These are phyloP conservation scores for Xylaria sp. DNA, from an alignment of 2,329 filamentous ascomycete species.

Conservation along the genomic window DNA sequence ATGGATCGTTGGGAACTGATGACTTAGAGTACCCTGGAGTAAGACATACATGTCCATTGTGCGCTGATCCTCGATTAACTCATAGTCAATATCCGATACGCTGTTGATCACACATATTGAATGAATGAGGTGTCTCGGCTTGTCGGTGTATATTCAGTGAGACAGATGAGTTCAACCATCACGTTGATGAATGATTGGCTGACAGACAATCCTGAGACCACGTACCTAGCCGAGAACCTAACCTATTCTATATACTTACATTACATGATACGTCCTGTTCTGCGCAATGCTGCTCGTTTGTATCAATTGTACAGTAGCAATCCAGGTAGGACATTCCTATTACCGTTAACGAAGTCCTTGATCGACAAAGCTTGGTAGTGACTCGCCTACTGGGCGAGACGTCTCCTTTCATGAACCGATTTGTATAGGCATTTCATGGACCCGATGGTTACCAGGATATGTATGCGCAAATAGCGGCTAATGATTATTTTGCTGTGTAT, in stretches of 20 bases:
- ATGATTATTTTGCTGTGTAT: conserved; percentile 7
- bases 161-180: conserved; percentile 14
- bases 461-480: conserved; percentile 19
- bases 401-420: conserved; percentile 28
- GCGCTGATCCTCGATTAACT: not conserved
- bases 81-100: not conserved
- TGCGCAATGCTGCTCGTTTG: not conserved
- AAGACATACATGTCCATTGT: not conserved
- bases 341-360: conserved; percentile 2
- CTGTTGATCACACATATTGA: not conserved
- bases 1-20: not conserved
- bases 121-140: conserved; percentile 9
- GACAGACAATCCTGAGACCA: conserved; percentile 30
- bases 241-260: conserved; percentile 15
- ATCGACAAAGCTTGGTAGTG: conserved; percentile 15
- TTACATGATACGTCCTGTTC: not conserved
- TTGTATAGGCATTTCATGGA: conserved; percentile 5
- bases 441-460: not conserved
- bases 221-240: conserved; percentile 28
- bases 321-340: not conserved
- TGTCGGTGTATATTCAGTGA: not conserved
- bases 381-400: conserved; percentile 25
- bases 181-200: conserved; percentile 42
- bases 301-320: too few relatives aligned
- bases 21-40: too few relatives aligned